A percentile compares a stretch with the other conserved stretches of the same genome.
phyloP scores from a whole-genome alignment of 148 eudicot species.

The Dianthus caryophyllus region DNA sequence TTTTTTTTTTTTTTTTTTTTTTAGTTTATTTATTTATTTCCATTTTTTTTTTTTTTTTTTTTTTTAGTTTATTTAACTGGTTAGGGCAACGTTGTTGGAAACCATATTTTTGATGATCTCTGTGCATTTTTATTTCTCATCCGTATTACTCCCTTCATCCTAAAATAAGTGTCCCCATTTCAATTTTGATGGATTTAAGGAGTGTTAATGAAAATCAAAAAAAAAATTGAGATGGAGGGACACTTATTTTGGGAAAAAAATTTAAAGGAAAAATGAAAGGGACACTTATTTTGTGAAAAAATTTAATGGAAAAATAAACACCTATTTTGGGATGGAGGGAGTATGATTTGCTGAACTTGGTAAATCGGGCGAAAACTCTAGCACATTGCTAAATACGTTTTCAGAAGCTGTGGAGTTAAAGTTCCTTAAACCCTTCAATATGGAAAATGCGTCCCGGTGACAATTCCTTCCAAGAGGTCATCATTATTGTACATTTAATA shows the following conservation, averaged over 20 bases:
- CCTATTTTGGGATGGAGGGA: no score
- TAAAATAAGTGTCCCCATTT: no score
- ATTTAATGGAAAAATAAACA: no score
- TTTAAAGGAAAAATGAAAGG: no score
- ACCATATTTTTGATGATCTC: not conserved
- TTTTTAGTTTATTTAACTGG: no score
- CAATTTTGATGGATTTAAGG: no score
- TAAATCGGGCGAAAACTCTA: no score
- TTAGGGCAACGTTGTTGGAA: not conserved
- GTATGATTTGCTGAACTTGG: not conserved
- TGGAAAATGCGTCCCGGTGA: not conserved
- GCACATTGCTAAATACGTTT: not conserved
- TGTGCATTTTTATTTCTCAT: not conserved
- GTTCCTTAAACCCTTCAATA: not conserved
- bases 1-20: not conserved
- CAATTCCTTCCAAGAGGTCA: not conserved
- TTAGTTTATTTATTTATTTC: not conserved
- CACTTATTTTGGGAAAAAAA: no score
- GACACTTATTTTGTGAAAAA: no score
- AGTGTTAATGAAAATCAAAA: no score
- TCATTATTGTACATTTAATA: not conserved
- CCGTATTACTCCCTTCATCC: not conserved
- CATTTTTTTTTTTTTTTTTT: not conserved
- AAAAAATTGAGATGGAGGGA: no score
- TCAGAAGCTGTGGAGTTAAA: not conserved